Conservation (phyloP, 1,284 basidiomycete species). For the Papiliotrema terrestris region DNA sequence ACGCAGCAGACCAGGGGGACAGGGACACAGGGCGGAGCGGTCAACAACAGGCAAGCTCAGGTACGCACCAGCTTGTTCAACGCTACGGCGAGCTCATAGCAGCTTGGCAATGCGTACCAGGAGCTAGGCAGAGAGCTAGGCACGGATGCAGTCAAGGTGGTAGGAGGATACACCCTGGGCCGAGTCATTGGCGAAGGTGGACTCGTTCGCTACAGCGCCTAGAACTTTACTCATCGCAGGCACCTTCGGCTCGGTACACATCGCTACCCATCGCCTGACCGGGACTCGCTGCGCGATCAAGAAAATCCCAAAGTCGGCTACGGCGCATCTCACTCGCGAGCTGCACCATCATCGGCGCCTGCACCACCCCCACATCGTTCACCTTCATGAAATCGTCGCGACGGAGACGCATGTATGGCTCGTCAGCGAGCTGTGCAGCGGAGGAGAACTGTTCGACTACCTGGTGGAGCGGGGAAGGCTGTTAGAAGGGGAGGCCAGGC, state of each 20-base stretch:
- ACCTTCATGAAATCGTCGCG: constrained; percentile 96
- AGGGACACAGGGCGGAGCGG: neutral
- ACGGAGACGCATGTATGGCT: constrained; percentile 96
- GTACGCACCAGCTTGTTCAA: constrained; percentile 10
- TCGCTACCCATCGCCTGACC: constrained; percentile 87
- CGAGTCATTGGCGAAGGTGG: constrained; percentile 93
- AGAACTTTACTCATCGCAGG: constrained; percentile 52
- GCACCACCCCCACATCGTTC: constrained; percentile 90
- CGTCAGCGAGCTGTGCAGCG: constrained; percentile 91
- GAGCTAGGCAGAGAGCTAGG: constrained; percentile 93
- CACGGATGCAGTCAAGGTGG: constrained; percentile 79
- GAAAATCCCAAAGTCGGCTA: constrained; percentile 91
- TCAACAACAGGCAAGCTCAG: constrained; percentile 37
- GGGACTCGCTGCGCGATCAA: constrained; percentile 91
- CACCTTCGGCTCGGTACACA: constrained; percentile 86
- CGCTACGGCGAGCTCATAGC: neutral
- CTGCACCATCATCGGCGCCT: constrained; percentile 97
- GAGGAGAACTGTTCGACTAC: constrained; percentile 96
- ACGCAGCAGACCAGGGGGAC: neutral
- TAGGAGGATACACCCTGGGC: constrained; percentile 93
- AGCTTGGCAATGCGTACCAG: constrained; percentile 92
- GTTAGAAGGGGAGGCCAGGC: constrained; percentile 73
- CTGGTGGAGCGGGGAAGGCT: constrained; percentile 89
- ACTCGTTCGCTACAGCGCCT: constrained; percentile 25
- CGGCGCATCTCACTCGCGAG: constrained; percentile 86